A percentile compares a stretch with the other conserved stretches of the same genome.
Evolutionary conservation across 1,139 yeast genomes (phyloP).

Genomic region (Zygoascus sp.): DNA sequence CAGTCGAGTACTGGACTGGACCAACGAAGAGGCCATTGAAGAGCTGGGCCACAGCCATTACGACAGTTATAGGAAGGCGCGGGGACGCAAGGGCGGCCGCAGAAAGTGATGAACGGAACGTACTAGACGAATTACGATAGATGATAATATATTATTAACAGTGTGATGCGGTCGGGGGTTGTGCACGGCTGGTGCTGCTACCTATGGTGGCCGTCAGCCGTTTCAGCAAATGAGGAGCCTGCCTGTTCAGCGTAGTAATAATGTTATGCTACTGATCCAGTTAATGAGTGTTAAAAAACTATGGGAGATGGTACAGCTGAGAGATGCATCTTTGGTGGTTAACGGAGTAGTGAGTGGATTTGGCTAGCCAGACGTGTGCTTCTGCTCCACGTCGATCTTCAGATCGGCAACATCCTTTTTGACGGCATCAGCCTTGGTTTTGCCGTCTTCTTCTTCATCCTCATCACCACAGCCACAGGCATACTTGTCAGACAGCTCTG

Average conservation of each 20-base stretch:
- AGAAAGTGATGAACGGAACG: neutral
- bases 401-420: slow-evolving; percentile 3
- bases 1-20: slow-evolving; percentile 28
- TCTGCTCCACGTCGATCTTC: slow-evolving; percentile 11
- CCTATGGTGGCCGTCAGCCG: too few relatives aligned
- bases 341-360: too few relatives aligned
- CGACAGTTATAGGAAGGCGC: slow-evolving; percentile 18
- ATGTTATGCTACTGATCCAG: too few relatives aligned
- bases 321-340: too few relatives aligned
- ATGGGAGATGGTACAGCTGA: too few relatives aligned
- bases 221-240: too few relatives aligned
- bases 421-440: slow-evolving; percentile 6
- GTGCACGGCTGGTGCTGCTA: too few relatives aligned
- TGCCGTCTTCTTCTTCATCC: slow-evolving; percentile 43
- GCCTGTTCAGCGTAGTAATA: too few relatives aligned
- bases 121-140: neutral
- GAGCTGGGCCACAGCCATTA: slow-evolving; percentile 29
- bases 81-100: neutral
- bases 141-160: slow-evolving; percentile 4
- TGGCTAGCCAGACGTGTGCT: slow-evolving; percentile 14
- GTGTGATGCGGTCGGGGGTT: too few relatives aligned
- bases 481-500: slow-evolving; percentile 77
- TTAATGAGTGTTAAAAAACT: too few relatives aligned
- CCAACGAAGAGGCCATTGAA: slow-evolving; percentile 28
- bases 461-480: slow-evolving; percentile 94